Base-by-base conservation (phyloP, 306 rosid species). In the Trifolium pratense region DNA sequence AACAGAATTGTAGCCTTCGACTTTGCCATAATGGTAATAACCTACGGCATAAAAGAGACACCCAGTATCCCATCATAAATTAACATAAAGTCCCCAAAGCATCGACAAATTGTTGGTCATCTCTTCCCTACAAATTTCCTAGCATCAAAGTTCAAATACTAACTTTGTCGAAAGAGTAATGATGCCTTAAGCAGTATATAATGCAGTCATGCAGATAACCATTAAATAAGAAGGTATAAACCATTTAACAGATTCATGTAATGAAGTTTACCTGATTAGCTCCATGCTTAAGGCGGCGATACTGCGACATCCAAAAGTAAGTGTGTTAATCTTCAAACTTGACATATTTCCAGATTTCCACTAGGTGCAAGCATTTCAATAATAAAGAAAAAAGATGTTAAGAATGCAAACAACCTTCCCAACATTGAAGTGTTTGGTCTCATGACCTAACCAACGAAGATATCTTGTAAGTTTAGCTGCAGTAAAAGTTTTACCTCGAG, bases 401-500 rank as follows among this genome's bases (percentile, higher is more conserved):
- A 81, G 88, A 86, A 66, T 70, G 73, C 53, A 25, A 84, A 80
- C 80, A 73, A 91, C 99, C 99, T 94, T 94, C 75, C 99, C 99
- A 79, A 94, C 90, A 74, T 94, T 94, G 93, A 94, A 94, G 84
- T 94, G 99, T 83, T 94, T 94, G 77, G 99, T 94, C 32, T 87
- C 87, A 85, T 94, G 99, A 86, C 99, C 99, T 87, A 94, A 84
- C 97, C 99, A 91, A 65, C 97, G 99, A 68, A 94, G 95, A 79
- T 94, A 94, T 86, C 99, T 87, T 21, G 99, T 94, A 77, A 94
- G 99, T 81, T 94, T 94, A 79, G 99, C 99, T 53, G 99, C 97
- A 23, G 99, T 89, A 74, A 94, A 94, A 76, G 99, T 94, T 80
- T 94, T 94, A 65, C 99, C 99, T 75, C 99, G 96, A 73, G 99